Base-by-base conservation (phyloP, 2,329 filamentous ascomycete species). In the Phyllosticta citrichinensis region DNA sequence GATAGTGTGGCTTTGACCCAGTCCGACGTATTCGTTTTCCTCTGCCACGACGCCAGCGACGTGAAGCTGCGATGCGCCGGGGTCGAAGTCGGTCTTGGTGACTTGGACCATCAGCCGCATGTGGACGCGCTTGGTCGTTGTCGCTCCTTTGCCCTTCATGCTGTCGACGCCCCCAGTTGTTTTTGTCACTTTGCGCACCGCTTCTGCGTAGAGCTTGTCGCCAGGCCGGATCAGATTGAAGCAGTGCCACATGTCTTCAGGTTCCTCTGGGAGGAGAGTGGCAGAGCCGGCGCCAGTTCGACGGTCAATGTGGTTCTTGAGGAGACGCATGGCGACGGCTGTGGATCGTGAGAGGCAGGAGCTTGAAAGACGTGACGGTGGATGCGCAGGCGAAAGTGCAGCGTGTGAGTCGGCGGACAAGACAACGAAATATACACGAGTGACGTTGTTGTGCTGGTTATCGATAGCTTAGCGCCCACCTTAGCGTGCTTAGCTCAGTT, bases 211-310 rank as follows among this genome's bases (percentile, higher is more conserved):
- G 47, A 90, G 78, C 56, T 83, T 77, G 67, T 90, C 87, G 64
- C 76, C 77, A 5, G 84, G 80, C 60, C 84, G 81, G 68, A 89
- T 87, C 51, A 90, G 80, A 72, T 90, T 89, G 77, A 86, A 89
- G 65, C 84, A 83, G 70, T 89, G 87, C 87, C 87, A 90, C 87
- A 90, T 89, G 67, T 90, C 87, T 74, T 89, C 87, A 57, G 86
- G 84, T 71, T 89, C 87, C 73, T 89, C 86, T 2, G 87, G 87
- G 63, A 84, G 80, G 59, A 90, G 77, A 5, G 84, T 87, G 59
- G 86, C 84, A 33, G 77, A 79, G 30, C 87, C 87, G 1, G 83
- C 83, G 74, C 85, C 85, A 73, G 86, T 81, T 62, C 81, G 81
- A 67, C 70, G 65, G 62, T 87, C 84, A 65, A 89, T 86, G 62